Evolutionary conservation across 2,329 filamentous ascomycete genomes (phyloP).

Genomic region (Aspergillus tanneri): DNA sequence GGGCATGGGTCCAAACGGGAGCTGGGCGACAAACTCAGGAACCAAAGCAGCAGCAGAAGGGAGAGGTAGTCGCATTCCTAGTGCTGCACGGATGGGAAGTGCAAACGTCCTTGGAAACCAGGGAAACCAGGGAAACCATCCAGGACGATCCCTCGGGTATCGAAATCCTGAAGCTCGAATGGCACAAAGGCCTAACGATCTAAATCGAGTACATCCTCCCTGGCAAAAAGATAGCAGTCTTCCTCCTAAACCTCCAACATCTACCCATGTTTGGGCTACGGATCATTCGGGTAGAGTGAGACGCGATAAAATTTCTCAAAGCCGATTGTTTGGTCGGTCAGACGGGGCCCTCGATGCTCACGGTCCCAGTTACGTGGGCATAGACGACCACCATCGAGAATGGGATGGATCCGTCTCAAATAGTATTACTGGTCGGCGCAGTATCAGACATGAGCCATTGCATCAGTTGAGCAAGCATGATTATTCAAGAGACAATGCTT

Average conservation of each 20-base stretch:
- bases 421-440: constrained; percentile 12
- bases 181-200: constrained; percentile 22
- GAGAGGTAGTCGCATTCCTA: constrained; percentile 38
- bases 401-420: constrained; percentile 18
- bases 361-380: constrained; percentile 35
- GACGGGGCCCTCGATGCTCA: constrained; percentile 38
- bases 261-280: constrained; percentile 31
- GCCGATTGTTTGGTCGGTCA: constrained; percentile 23
- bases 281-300: constrained; percentile 28
- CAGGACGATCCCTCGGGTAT: constrained; percentile 27
- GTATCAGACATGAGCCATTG: constrained; percentile 12
- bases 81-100: constrained; percentile 32
- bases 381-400: constrained; percentile 27
- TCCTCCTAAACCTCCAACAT: constrained; percentile 38
- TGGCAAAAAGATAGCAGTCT: constrained; percentile 35
- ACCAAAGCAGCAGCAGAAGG: constrained; percentile 30
- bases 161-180: constrained; percentile 21
- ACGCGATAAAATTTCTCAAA: constrained; percentile 31
- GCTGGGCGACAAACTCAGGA: constrained; percentile 47
- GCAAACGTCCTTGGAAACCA: constrained; percentile 26
- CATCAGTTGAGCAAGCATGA: constrained; percentile 26
- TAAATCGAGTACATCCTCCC: constrained; percentile 23
- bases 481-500: constrained; percentile 27
- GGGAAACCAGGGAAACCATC: constrained; percentile 10
- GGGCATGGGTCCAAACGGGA: constrained; percentile 65